Evolutionary conservation across 495 filamentous ascomycete species (phyloP).

Genomic region (Aspergillus diversus): DNA sequence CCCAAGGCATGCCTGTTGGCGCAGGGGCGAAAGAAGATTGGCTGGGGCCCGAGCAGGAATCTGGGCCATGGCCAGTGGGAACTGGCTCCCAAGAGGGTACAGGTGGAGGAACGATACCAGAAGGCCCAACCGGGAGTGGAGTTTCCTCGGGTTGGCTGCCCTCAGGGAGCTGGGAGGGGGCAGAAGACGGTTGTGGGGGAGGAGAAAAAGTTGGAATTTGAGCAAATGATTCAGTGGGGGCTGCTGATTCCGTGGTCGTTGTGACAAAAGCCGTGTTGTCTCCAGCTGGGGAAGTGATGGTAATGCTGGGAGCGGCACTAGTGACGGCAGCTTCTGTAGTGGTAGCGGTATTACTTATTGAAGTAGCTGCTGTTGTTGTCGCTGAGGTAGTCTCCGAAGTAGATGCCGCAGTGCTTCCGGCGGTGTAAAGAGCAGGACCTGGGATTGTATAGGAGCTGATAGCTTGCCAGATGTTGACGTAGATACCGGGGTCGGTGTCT

Average conservation of each 20-base stretch:
- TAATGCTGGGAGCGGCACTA: background rate
- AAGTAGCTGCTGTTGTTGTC: conserved; percentile 1
- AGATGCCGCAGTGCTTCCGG: conserved; percentile 16
- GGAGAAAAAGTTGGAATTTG: background rate
- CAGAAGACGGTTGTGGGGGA: background rate
- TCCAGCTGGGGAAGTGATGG: background rate
- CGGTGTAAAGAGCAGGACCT: conserved; percentile 48
- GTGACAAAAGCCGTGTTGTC: background rate
- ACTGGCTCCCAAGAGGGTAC: background rate
- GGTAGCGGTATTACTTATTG: background rate
- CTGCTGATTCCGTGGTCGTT: background rate
- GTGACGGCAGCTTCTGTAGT: background rate
- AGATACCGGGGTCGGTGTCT: conserved; percentile 61
- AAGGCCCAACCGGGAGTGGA: background rate
- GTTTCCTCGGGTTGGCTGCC: background rate
- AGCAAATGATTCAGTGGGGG: background rate
- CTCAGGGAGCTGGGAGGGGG: background rate
- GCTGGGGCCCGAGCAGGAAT: background rate
- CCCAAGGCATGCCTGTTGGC: background rate
- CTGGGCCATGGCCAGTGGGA: background rate
- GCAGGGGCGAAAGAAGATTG: background rate
- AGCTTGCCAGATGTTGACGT: conserved; percentile 60
- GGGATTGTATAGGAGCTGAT: conserved; percentile 54
- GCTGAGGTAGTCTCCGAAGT: conserved; percentile 3
- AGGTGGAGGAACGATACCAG: background rate